phyloP scores from a whole-genome alignment of 345 rosid genomes.

The Heritiera littoralis region DNA sequence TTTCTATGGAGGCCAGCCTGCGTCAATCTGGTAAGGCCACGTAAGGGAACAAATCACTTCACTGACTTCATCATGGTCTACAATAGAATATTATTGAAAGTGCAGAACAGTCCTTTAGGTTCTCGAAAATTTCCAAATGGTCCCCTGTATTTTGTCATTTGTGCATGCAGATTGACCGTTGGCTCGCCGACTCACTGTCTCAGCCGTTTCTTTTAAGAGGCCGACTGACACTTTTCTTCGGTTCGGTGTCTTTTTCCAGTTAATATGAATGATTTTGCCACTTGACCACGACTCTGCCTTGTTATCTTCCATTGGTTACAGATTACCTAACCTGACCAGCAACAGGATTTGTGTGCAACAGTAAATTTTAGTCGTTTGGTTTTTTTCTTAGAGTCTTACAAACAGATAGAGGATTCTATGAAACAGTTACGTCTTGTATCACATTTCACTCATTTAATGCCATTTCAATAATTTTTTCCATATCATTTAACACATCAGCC shows the following conservation, averaged over 20 bases:
- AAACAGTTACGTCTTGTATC: no score
- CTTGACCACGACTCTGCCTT: not conserved
- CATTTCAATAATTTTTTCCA: no score
- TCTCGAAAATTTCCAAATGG: not conserved
- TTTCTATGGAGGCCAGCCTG: not conserved
- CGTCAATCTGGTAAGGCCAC: slow-evolving; percentile 22
- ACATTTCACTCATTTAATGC: no score
- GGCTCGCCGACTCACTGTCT: not conserved
- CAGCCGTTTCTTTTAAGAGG: not conserved
- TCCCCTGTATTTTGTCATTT: not conserved
- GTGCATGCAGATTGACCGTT: not conserved
- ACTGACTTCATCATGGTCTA: not conserved
- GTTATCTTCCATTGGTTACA: not conserved
- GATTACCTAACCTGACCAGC: not conserved
- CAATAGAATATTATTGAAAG: not conserved
- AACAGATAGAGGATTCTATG: no score
- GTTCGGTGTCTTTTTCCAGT: not conserved
- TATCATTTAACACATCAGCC: no score
- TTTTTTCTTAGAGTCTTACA: not conserved
- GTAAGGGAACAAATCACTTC: not conserved
- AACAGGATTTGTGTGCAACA: not conserved
- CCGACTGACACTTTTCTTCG: not conserved
- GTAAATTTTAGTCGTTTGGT: not conserved
- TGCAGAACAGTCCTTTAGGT: not conserved
- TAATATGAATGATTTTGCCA: not conserved